phyloP scores from a whole-genome alignment of 257 asterid genomes.

The Salvia hispanica region DNA sequence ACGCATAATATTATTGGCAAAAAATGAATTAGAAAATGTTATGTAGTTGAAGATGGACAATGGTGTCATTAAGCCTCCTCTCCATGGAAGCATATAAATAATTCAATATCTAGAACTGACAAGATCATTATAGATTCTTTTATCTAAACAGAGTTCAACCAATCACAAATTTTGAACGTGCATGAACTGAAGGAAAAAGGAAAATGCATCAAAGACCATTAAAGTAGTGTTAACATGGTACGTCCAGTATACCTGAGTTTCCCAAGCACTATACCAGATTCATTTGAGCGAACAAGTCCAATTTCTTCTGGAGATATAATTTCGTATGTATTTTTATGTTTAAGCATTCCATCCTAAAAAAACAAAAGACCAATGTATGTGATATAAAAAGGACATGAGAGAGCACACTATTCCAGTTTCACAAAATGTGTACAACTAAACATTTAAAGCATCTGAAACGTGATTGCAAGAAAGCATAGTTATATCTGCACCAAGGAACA shows the following conservation, averaged over 20 bases:
- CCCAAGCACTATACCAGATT: conserved; percentile 92
- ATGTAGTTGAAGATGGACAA: not conserved
- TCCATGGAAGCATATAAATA: not conserved
- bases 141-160: conserved; percentile 11
- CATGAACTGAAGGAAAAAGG: conserved; percentile 2
- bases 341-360: conserved; percentile 89
- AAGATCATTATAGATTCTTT: not conserved
- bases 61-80: not conserved
- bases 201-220: not conserved
- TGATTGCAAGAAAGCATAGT: conserved; percentile 5
- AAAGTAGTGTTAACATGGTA: conserved; percentile 2
- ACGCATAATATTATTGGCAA: not conserved
- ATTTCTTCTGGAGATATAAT: conserved; percentile 89
- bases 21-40: not conserved
- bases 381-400: not conserved
- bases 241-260: conserved; percentile 65
- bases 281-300: conserved; percentile 77
- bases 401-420: not conserved
- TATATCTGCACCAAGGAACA: conserved; percentile 10
- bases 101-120: too few species aligned
- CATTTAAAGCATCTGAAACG: too few species aligned
- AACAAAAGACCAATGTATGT: not conserved
- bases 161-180: not conserved
- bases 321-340: conserved; percentile 82
- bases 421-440: not conserved